Base-by-base conservation (phyloP, 352 stramenopile species). In the Thraustotheca clavata region DNA sequence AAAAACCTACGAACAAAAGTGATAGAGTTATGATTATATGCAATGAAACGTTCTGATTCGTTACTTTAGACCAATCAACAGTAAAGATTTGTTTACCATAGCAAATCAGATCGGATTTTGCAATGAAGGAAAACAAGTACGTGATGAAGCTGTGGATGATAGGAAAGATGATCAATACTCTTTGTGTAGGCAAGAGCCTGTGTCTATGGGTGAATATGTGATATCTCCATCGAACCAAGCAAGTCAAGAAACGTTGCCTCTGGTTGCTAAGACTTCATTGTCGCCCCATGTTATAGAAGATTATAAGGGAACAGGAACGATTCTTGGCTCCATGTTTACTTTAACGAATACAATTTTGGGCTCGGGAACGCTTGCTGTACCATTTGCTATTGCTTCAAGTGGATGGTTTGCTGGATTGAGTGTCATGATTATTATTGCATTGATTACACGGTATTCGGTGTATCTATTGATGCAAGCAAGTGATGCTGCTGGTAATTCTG, bases 171-270 rank as follows among this genome's bases (percentile, higher is more conserved):
- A 6, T 49, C 32, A 62, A 8, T 14, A n/a, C 18, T 16, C 6
- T 43, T 34, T 47, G 14, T 27, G 5, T 38, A 65, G 57, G 7
- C 39, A 54, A 14, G 73, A 72, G 31, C 79, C 80, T 11, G 72
- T 90, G 50, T 90, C 80, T 49, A 90, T 90, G 80, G 80, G 80
- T 49, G 80, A 90, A 71, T 90, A 90, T 71, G 70, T 90, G n/a
- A 70, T 66, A 34, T 86, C 76, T 32, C 79, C 80, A 14, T 75
- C 49, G 24, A 76, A 67, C 40, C 33, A 36, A 59, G 75, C 73
- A 66, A 70, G 69, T 52, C 80, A 40, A 52, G 69, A 79, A 60
- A 60, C 67, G n/a, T 50, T 71, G 34, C 59, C 67, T 39, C 46
- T 67, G 18, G 29, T 60, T 5, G 29, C 69, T 50, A 66, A n/a